Percentiles rank a stretch among this genome's conserved stretches.
These are phyloP conservation scores for Akanthomyces uredinophilus DNA, from an alignment of 2,329 filamentous ascomycete species.

Conservation along the genomic window DNA sequence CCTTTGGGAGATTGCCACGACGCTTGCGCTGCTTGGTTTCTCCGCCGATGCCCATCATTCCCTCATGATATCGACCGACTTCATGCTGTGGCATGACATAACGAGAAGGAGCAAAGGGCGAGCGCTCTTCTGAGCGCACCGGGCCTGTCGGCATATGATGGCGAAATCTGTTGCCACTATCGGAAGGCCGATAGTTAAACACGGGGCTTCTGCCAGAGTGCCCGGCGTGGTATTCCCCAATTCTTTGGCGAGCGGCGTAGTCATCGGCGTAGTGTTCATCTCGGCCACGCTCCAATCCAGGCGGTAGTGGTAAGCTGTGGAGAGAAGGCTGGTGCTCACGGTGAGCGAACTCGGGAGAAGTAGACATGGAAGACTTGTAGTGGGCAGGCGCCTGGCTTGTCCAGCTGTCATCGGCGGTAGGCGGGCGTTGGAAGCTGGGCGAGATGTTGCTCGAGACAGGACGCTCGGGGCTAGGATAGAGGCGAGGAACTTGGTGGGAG, in stretches of 20 bases:
- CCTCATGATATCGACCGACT: constrained; percentile 37
- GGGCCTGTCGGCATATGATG: constrained; percentile 44
- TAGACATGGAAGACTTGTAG: constrained; percentile 20
- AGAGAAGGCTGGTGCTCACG: constrained; percentile 33
- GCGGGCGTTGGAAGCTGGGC: constrained; percentile 23
- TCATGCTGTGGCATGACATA: constrained; percentile 36
- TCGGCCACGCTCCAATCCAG: constrained; percentile 33
- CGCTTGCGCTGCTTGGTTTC: constrained; percentile 56
- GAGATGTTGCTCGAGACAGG: constrained; percentile 31
- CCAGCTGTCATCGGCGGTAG: constrained; percentile 7
- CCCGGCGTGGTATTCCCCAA: background rate
- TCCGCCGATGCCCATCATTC: constrained; percentile 30
- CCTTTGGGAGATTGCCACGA: constrained; percentile 84
- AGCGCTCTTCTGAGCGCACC: constrained; percentile 37
- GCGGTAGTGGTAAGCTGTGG: constrained; percentile 34
- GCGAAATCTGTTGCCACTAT: constrained; percentile 33
- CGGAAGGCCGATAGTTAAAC: constrained; percentile 32
- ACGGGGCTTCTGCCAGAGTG: constrained; percentile 5
- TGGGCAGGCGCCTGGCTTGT: constrained; percentile 7
- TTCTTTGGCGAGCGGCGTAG: constrained; percentile 16
- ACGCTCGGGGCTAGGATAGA: constrained; percentile 36
- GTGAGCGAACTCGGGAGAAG: constrained; percentile 1
- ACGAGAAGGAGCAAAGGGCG: constrained; percentile 37
- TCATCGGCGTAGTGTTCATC: constrained; percentile 25
- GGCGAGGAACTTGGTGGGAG: constrained; percentile 41